Percentiles rank a stretch among this genome's conserved stretches.
These are phyloP conservation scores for Apiotrichum gamsii DNA, from an alignment of 1,284 basidiomycete genomes.

Conservation along the genomic window DNA sequence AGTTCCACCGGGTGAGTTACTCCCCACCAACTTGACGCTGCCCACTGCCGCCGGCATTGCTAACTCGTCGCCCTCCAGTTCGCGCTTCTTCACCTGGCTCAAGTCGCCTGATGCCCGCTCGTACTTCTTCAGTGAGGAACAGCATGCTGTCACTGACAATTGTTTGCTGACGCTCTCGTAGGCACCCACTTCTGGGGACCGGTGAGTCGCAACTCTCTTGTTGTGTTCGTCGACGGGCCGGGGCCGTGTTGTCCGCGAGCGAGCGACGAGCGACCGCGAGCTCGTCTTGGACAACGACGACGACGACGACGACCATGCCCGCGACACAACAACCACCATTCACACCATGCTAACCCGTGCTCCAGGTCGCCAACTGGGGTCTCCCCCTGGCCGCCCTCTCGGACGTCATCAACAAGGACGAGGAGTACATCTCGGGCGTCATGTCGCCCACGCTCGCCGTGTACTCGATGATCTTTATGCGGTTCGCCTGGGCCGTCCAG, in stretches of 20 bases:
- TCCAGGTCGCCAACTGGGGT: slow-evolving; percentile 91
- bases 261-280: neutral
- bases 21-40: neutral
- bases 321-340: neutral
- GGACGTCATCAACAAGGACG: slow-evolving; percentile 77
- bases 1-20: slow-evolving; percentile 2
- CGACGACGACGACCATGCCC: neutral
- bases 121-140: slow-evolving; percentile 94
- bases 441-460: slow-evolving; percentile 84
- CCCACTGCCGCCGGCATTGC: slow-evolving; percentile 1
- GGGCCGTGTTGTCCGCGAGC: too few species aligned
- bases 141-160: too few species aligned
- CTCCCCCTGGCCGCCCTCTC: slow-evolving; percentile 83
- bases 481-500: slow-evolving; percentile 91
- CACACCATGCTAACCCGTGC: neutral
- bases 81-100: slow-evolving; percentile 71
- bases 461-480: slow-evolving; percentile 95
- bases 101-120: slow-evolving; percentile 80
- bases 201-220: too few species aligned
- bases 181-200: slow-evolving; percentile 96
- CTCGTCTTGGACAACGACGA: neutral
- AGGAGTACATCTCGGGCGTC: slow-evolving; percentile 84
- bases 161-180: slow-evolving; percentile 46
- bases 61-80: slow-evolving; percentile 3
- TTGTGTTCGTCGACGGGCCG: too few species aligned